Percentiles rank a stretch among this genome's conserved stretches.
These are phyloP conservation scores for Pseudopithomyces maydicus DNA, from an alignment of 2,329 filamentous ascomycete genomes.

Conservation along the genomic window DNA sequence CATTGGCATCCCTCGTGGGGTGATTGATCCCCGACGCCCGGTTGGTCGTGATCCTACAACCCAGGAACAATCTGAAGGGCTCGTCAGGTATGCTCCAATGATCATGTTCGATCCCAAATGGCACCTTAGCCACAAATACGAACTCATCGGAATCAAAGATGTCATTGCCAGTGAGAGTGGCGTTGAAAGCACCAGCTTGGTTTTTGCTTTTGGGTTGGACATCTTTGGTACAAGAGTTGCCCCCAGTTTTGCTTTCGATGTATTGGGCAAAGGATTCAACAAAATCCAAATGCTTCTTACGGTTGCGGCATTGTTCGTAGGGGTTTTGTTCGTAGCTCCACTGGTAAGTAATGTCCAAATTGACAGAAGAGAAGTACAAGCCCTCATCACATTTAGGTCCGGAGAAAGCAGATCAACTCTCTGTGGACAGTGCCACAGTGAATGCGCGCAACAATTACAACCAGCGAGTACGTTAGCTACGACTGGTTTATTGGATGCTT, in stretches of 20 bases:
- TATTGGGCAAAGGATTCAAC: conserved; percentile 91
- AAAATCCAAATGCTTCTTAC: conserved; percentile 85
- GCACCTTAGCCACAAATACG: conserved; percentile 79
- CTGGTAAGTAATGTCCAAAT: conserved; percentile 63
- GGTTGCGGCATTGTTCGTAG: conserved; percentile 76
- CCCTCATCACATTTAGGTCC: conserved; percentile 45
- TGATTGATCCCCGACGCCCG: conserved; percentile 85
- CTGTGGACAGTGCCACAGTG: conserved; percentile 58
- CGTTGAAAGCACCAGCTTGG: conserved; percentile 88
- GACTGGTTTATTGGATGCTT: too few relatives aligned
- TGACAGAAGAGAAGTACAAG: background rate
- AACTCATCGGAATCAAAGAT: conserved; percentile 74
- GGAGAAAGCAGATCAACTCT: conserved; percentile 70
- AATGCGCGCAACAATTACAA: background rate
- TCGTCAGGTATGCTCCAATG: conserved; percentile 74
- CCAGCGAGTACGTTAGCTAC: too few relatives aligned
- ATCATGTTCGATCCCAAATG: conserved; percentile 85
- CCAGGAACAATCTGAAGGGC: conserved; percentile 80
- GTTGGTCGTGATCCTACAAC: conserved; percentile 82
- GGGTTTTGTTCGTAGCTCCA: conserved; percentile 79
- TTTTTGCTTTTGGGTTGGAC: conserved; percentile 88
- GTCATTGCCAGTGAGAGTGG: conserved; percentile 78
- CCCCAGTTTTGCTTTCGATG: conserved; percentile 90
- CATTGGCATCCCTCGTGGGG: conserved; percentile 75
- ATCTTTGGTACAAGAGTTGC: conserved; percentile 84